Evolutionary conservation across 2,329 filamentous ascomycete genomes (phyloP), one percentile per base, ranked within the genome.

Genomic region (Hortaea werneckii): DNA sequence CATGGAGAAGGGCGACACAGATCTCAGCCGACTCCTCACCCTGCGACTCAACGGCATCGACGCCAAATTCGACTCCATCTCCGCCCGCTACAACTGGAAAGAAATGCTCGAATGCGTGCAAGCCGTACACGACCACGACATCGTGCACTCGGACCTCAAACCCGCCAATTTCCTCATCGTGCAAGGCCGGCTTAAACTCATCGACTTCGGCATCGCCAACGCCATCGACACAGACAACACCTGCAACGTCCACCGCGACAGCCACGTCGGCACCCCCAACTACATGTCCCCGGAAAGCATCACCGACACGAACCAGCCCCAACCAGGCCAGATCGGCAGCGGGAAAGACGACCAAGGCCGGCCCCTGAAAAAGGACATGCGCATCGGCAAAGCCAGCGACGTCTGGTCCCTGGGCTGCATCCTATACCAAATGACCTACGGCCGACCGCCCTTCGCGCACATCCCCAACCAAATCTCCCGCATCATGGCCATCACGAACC

Each of bases 281-380:
- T 98, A 95, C 72, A 98, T 98, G 92, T 94, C 87, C 1, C 92
- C 92, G 0, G 92, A 98, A 67, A 88, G 85, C 2, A 76, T 98
- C 41, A 81, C 94, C 62, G 92, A 96, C 66, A 85, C 82, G 27
- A 94, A 94, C 55, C 82, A 80, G 27, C 58, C 62, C 28, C 57
- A 48, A 57, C 69, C 46, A 53, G 68, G 63, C 62, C 65, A 65
- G 1, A 35, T 35, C 32, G 32, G 32, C 32, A 20, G 20, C 20
- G 48, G 53, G 26, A 65, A 65, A 3, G 66, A 67, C 40, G 59
- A 71, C 38, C 65, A 66, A 56, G 68, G 58, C 49, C 69, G 65
- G 42, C 64, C 68, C 43, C 67, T 68, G 20, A 75, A 79, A 10
- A 94, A 89, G 64, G 75, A 95, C 49, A 92, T 95, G 82, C 95